Percentiles rank a stretch among this genome's conserved stretches.
phyloP scores from a whole-genome alignment of 1,284 basidiomycete species.

The Inonotus hispidus region DNA sequence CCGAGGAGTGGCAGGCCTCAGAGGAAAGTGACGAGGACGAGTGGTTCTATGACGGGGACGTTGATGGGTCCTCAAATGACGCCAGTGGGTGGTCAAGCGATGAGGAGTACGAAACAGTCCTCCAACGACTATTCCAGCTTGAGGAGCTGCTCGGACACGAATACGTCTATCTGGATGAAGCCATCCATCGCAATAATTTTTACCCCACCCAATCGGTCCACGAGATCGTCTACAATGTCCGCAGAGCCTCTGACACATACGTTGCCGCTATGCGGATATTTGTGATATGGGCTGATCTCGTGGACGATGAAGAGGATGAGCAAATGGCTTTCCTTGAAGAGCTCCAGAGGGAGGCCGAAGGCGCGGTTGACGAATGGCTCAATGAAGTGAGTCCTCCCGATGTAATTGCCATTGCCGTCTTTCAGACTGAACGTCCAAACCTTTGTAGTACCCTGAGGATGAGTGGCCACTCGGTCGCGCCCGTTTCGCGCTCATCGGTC shows the following conservation, averaged over 20 bases:
- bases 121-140: neutral
- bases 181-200: neutral
- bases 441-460: neutral
- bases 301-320: neutral
- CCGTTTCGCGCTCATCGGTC: neutral
- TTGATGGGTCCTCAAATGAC: neutral
- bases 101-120: neutral
- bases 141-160: neutral
- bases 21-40: neutral
- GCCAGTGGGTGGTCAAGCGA: neutral
- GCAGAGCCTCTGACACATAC: neutral
- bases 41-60: neutral
- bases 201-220: neutral
- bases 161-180: neutral
- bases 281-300: neutral
- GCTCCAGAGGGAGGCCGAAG: neutral
- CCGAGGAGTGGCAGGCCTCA: neutral
- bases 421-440: neutral
- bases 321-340: neutral
- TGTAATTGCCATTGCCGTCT: neutral
- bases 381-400: neutral
- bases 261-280: neutral
- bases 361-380: neutral
- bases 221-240: neutral
- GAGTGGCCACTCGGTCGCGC: neutral